Evolutionary conservation across 441 rosid genomes (phyloP).

Genomic region (Capsella rubella): DNA sequence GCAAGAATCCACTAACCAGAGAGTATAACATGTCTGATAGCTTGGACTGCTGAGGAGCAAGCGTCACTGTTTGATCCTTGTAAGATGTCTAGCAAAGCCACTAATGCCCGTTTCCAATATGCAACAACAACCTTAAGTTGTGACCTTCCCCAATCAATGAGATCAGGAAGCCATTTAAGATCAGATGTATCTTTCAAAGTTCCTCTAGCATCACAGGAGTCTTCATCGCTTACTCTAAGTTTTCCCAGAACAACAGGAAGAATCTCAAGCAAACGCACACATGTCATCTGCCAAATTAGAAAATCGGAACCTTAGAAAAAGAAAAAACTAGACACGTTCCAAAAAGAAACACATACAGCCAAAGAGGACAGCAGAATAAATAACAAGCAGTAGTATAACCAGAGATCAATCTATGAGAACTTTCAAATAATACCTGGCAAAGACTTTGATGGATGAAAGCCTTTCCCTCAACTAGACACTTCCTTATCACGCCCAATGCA

Average conservation of each 20-base stretch:
- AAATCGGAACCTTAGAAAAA: constrained; percentile 16
- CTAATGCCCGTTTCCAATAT: constrained; percentile 88
- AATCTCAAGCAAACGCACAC: constrained; percentile 92
- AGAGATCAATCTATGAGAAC: constrained; percentile 24
- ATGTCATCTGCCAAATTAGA: constrained; percentile 80
- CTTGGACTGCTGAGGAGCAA: constrained; percentile 53
- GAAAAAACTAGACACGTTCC: constrained; percentile 7
- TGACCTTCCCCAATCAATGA: constrained; percentile 96
- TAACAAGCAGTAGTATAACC: constrained; percentile 7
- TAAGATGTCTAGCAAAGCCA: constrained; percentile 63
- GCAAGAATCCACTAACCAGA: constrained; percentile 60
- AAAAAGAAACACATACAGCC: constrained; percentile 12
- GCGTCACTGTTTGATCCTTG: constrained; percentile 55
- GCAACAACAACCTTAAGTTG: constrained; percentile 83
- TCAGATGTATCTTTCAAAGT: constrained; percentile 51
- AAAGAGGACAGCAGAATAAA: constrained; percentile 25
- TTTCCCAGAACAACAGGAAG: constrained; percentile 77
- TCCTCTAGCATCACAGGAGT: constrained; percentile 49
- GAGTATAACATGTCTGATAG: constrained; percentile 69
- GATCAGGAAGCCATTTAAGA: constrained; percentile 89
- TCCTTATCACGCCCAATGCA: constrained; percentile 77
- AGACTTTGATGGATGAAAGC: constrained; percentile 72
- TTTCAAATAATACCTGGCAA: constrained; percentile 74
- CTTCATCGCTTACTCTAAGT: constrained; percentile 51
- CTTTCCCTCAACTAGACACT: constrained; percentile 90